Base-by-base conservation (phyloP, 805 yeast genomes). In the Suhomyces faveliae region DNA sequence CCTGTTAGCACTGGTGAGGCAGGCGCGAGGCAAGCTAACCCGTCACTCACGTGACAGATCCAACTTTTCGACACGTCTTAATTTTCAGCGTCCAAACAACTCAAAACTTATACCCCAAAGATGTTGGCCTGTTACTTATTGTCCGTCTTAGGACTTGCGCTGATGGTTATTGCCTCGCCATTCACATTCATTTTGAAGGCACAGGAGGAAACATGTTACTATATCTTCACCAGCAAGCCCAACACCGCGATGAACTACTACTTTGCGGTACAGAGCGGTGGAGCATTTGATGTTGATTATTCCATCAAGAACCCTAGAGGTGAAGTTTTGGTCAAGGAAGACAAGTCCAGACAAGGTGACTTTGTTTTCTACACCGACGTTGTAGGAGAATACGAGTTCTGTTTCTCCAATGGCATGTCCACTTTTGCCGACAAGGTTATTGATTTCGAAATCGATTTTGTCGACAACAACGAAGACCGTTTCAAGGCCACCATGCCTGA, bases 181-280 rank as follows among this genome's bases (percentile, higher is more conserved):
- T 71, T 89, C 60, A 87, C 94, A 0, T 84, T 87, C 59, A 75
- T 76, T 20, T 74, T 89, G 51, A 84, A 84, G n/a, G 89, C 96
- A 11, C 85, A 83, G 57, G 94, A 85, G 48, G 73, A 74, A 49
- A 70, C 82, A 43, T 89, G 96, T 63, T 87, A 75, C 68, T 87
- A 84, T 66, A 77, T 84, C 25, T 79, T 83, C 63, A 85, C 89
- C 47, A 77, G 78, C 44, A 71, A 77, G 51, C 79, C 80, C 4
- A 74, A 77, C 56, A 71, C 85, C 42, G 80, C 77, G 51, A 75
- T 89, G 48, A 85, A 85, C 35, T 89, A 82, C 64, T 85, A 87
- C 63, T 89, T 87, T 74, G 89, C 95, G 12, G 96, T 89, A 55
- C 86, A 85, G 68, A 70, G 84, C 27, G 94, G 91, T 47, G 89